Conservation (phyloP, 1,284 basidiomycete species). For the Malassezia furfur region DNA sequence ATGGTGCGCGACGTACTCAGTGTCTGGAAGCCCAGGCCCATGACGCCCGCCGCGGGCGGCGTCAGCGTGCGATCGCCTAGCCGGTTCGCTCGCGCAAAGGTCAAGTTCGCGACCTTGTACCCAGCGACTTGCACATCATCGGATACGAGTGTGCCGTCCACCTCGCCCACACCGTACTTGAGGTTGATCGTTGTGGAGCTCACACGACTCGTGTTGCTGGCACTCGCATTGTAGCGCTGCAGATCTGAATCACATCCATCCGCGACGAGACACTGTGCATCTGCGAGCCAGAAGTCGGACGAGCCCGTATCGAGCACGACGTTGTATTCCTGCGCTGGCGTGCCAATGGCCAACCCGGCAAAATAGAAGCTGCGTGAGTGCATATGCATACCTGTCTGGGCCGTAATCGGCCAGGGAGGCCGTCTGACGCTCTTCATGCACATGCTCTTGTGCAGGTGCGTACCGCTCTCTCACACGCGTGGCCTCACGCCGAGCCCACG, state of each 20-base stretch:
- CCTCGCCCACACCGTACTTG: slow-evolving; percentile 70
- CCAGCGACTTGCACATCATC: slow-evolving; percentile 53
- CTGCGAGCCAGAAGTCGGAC: slow-evolving; percentile 65
- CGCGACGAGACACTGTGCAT: slow-evolving; percentile 47
- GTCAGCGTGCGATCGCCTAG: slow-evolving; percentile 42
- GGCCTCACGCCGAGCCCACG: not conserved
- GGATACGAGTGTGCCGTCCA: slow-evolving; percentile 59
- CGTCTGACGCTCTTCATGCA: slow-evolving; percentile 4
- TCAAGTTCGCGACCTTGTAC: slow-evolving; percentile 42
- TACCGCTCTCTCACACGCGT: not conserved
- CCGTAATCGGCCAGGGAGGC: slow-evolving; percentile 10
- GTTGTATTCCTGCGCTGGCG: slow-evolving; percentile 51
- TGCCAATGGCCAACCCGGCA: slow-evolving; percentile 35
- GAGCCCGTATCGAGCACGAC: slow-evolving; percentile 62
- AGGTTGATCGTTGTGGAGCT: slow-evolving; percentile 56
- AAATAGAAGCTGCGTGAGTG: slow-evolving; percentile 50
- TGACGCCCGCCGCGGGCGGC: slow-evolving; percentile 48
- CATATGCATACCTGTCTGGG: slow-evolving; percentile 12
- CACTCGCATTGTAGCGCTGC: slow-evolving; percentile 27
- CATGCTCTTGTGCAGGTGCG: not conserved
- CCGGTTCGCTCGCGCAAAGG: slow-evolving; percentile 42
- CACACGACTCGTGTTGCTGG: slow-evolving; percentile 29
- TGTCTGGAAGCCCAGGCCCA: slow-evolving; percentile 48
- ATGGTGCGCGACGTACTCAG: slow-evolving; percentile 50
- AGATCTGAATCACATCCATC: slow-evolving; percentile 40